These are phyloP conservation scores for Rhizophagus prolifer DNA, from an alignment of 192 early-diverging fungal species.

Conservation along the genomic window DNA sequence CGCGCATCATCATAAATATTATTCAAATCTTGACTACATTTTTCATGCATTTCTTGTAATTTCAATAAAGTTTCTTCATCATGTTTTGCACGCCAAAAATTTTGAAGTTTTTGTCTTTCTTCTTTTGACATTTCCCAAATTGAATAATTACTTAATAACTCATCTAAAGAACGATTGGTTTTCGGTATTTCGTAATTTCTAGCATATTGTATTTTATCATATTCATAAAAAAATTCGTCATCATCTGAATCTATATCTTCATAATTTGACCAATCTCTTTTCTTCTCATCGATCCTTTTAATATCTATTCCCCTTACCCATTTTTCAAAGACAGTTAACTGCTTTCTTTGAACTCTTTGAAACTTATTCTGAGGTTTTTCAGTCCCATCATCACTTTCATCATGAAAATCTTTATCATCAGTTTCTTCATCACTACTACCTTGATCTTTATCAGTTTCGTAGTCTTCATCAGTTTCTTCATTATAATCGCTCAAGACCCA, in stretches of 20 bases:
- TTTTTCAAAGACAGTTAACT: not conserved
- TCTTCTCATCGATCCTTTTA: too few relatives aligned
- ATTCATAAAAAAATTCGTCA: not conserved
- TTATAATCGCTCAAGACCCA: not conserved
- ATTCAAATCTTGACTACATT: constrained; percentile 15
- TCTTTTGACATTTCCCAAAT: constrained; percentile 52
- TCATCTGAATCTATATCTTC: too few relatives aligned
- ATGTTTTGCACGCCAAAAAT: constrained; percentile 36
- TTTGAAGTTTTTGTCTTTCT: constrained; percentile 42
- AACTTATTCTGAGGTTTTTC: too few relatives aligned
- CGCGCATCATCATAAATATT: constrained; percentile 36
- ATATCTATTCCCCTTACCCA: constrained; percentile 20
- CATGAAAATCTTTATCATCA: too few relatives aligned
- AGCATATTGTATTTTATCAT: not conserved
- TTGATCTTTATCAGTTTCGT: too few relatives aligned
- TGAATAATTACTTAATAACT: constrained; percentile 29
- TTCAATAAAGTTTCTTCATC: constrained; percentile 26
- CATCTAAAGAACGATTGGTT: constrained; percentile 31
- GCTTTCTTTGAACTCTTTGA: constrained; percentile 7
- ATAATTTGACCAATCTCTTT: too few relatives aligned
- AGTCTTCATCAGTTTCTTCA: not conserved
- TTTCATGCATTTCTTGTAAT: constrained; percentile 7
- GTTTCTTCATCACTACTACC: too few relatives aligned
- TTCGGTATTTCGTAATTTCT: not conserved
- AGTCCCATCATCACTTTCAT: too few relatives aligned